Base-by-base conservation (phyloP, 2,329 filamentous ascomycete genomes). In the Alternaria dauci region DNA sequence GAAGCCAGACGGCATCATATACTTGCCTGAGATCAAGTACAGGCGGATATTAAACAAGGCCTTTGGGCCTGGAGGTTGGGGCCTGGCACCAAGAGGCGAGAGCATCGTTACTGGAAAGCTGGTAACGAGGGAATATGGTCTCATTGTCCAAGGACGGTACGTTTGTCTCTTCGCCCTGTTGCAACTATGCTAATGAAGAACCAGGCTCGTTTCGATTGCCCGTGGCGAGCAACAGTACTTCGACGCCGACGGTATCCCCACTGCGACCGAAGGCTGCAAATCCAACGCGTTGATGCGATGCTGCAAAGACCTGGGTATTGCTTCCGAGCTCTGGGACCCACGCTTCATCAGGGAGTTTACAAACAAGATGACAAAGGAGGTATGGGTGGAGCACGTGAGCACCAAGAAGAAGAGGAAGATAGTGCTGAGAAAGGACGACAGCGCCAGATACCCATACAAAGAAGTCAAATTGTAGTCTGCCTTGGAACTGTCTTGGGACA, bases 1-100 rank as follows among this genome's bases (percentile, higher is more conserved):
- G 76, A 99, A 99, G 83, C 94, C 95, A 32, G 95, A 99, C 81
- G 95, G 95, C 34, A 94, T 99, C 69, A 84, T 98, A 61, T 99
- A 98, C 78, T 84, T 99, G 59, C 95, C 95, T 12, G 95, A 99
- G 84, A 98, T 99, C 84, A 97, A 98, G 82, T 99, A 99, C 81
- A 85, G 95, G 44, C 85, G 94, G 65, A 94, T 96, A 66, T 80
- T 99, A 71, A 97, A 98, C 78, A 83, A 85, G 72, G 93, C 93
- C 0, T 99, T 99, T 81, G 94, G 95, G 0, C 95, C 95, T 0
- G 95, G 96, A 55, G 95, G 91, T 7, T 99, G 95, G 95, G 95
- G 95, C 1, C 82, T 99, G 55, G 94, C 94, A 57, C 95, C 95
- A 9, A 84, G 94, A 59, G 91, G 93, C 16, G 92, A 96, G 76